phyloP scores from a whole-genome alignment of 2,329 filamentous ascomycete genomes.

The Claviceps purpurea region DNA sequence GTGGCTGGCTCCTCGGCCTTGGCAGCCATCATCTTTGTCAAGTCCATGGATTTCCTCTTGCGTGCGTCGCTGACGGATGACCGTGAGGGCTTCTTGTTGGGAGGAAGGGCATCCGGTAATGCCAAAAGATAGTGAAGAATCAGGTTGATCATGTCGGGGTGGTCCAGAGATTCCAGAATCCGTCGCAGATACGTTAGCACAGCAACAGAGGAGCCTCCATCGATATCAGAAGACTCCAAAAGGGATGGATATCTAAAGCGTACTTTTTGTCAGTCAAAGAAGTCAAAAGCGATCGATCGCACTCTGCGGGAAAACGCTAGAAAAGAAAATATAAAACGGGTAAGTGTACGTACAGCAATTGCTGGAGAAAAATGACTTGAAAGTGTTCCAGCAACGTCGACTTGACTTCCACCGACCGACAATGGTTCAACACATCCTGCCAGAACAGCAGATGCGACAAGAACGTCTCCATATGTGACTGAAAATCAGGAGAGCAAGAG shows the following conservation, averaged over 20 bases:
- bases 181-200: constrained; percentile 86
- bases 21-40: constrained; percentile 65
- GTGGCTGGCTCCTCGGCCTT: constrained; percentile 62
- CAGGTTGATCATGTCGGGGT: constrained; percentile 86
- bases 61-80: constrained; percentile 55
- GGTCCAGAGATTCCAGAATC: constrained; percentile 81
- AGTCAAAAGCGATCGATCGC: too few species aligned
- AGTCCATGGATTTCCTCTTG: constrained; percentile 77
- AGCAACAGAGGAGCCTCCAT: constrained; percentile 91
- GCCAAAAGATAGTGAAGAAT: constrained; percentile 87
- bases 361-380: constrained; percentile 88
- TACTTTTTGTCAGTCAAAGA: not conserved
- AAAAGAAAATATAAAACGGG: not conserved
- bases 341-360: constrained; percentile 57
- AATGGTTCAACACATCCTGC: constrained; percentile 97
- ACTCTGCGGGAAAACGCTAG: not conserved
- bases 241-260: constrained; percentile 75
- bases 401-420: constrained; percentile 80
- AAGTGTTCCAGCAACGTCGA: constrained; percentile 93
- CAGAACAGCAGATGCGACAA: constrained; percentile 91
- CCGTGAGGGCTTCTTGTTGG: constrained; percentile 22
- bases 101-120: constrained; percentile 44
- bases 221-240: constrained; percentile 90
- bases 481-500: constrained; percentile 62
- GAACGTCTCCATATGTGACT: constrained; percentile 82